Base-by-base conservation (phyloP, 1,284 basidiomycete genomes). In the Thecaphora thlaspeos region DNA sequence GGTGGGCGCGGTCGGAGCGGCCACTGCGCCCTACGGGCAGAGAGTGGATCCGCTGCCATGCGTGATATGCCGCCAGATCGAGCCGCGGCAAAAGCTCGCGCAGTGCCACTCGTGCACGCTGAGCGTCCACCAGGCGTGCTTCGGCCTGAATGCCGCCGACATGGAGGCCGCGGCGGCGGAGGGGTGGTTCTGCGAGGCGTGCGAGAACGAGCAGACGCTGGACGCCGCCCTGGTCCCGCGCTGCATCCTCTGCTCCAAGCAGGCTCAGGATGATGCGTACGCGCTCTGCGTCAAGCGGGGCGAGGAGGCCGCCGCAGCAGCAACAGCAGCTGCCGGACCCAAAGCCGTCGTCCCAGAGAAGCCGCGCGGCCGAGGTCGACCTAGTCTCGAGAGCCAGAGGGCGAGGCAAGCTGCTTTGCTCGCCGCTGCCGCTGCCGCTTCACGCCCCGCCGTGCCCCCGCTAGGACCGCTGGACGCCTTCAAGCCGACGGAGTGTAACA, bases 401-500 rank as follows among this genome's bases (percentile, higher is more conserved):
- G n/a, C n/a, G n/a, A n/a, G n/a, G n/a, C n/a, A n/a, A n/a, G n/a
- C n/a, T n/a, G n/a, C n/a, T n/a, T n/a, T n/a, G n/a, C n/a, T n/a
- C n/a, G n/a, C n/a, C n/a, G n/a, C n/a, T n/a, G n/a, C n/a, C n/a
- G n/a, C n/a, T n/a, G n/a, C n/a, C n/a, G n/a, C n/a, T n/a, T n/a
- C n/a, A n/a, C 32, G 32, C 10, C 41, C 30, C 17, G 9, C 26
- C 14, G n/a, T 49, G 22, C n/a, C n/a, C n/a, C 53, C 69, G 1
- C 26, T 88, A 26, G 72, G 63, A 1, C 73, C 75, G 68, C 81
- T 96, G 36, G 87, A 90, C 38, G 88, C 87, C 3, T 86, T 89
- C 75, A 96, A 96, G 77, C 90, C 90, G 4, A 96, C 93, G 0
- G 94, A 97, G 80, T 88, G 90, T 23, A 88, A 89, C 78, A 89